Percentiles rank a stretch among this genome's conserved stretches.
Evolutionary conservation across 2,329 filamentous ascomycete genomes (phyloP).

Genomic region (Ilyonectria destructans): DNA sequence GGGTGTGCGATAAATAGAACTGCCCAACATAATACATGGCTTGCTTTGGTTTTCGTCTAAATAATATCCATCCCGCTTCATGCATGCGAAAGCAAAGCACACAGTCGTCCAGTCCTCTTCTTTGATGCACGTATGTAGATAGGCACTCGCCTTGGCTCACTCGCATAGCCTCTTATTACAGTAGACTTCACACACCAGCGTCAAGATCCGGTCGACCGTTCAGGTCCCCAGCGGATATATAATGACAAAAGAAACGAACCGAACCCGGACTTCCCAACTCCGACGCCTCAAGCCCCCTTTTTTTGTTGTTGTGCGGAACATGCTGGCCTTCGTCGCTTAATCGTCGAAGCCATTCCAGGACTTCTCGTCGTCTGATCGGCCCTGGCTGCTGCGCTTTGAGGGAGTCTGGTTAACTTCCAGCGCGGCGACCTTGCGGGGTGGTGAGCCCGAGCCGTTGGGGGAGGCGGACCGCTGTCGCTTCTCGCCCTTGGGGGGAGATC

Average conservation of each 20-base stretch:
- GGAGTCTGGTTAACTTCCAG: conserved; percentile 39
- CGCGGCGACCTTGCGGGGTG: conserved; percentile 52
- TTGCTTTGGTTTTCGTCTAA: conserved; percentile 22
- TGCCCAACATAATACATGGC: conserved; percentile 20
- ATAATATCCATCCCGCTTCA: conserved; percentile 14
- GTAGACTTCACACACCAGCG: conserved; percentile 7
- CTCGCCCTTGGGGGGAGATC: conserved; percentile 38
- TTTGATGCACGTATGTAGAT: conserved; percentile 11
- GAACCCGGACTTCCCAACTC: conserved; percentile 21
- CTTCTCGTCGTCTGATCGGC: conserved; percentile 58
- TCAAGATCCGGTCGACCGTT: conserved; percentile 8
- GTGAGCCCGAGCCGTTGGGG: conserved; percentile 40
- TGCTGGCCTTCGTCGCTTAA: conserved; percentile 38
- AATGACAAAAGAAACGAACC: conserved; percentile 20
- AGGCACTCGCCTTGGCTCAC: background rate
- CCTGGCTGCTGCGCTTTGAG: conserved; percentile 30
- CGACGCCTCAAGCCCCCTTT: conserved; percentile 21
- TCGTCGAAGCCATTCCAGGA: conserved; percentile 62
- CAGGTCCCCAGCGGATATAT: conserved; percentile 9
- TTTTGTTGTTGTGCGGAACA: conserved; percentile 1
- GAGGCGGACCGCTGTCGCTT: conserved; percentile 53
- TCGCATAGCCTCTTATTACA: conserved; percentile 2
- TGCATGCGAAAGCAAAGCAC: conserved; percentile 13
- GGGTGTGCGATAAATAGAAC: background rate
- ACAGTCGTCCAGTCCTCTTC: background rate